phyloP scores from a whole-genome alignment of 2,329 filamentous ascomycete genomes.

The Colletotrichum tropicale region DNA sequence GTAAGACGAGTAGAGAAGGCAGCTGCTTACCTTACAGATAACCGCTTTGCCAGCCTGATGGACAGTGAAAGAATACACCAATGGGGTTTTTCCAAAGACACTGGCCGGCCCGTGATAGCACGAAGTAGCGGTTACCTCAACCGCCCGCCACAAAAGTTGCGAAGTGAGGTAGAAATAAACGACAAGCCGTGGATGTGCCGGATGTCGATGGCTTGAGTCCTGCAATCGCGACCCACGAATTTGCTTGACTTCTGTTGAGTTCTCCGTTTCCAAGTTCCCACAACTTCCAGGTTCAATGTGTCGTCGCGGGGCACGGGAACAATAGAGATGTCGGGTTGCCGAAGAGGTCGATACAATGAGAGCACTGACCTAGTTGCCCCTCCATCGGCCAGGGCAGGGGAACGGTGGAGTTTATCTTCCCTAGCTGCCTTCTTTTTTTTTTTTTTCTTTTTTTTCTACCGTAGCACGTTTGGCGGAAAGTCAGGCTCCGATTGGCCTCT shows the following conservation, averaged over 20 bases:
- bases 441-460: neutral
- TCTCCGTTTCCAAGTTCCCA: neutral
- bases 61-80: neutral
- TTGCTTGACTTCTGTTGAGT: neutral
- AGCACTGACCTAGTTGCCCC: constrained; percentile 8
- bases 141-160: neutral
- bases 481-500: neutral
- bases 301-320: constrained; percentile 10
- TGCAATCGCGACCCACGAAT: neutral
- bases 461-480: neutral
- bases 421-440: neutral
- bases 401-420: constrained; percentile 6
- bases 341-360: neutral
- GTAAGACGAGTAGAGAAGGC: neutral
- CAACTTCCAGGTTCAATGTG: neutral
- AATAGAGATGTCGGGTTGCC: neutral
- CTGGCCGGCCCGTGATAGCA: neutral
- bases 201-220: neutral
- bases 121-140: constrained; percentile 2
- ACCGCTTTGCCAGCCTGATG: neutral
- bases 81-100: neutral
- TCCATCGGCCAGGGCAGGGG: constrained; percentile 17
- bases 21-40: constrained; percentile 7
- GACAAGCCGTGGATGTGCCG: neutral
- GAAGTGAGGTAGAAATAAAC: neutral